phyloP scores from a whole-genome alignment of 805 yeast species.

The Candida yuanshanica region DNA sequence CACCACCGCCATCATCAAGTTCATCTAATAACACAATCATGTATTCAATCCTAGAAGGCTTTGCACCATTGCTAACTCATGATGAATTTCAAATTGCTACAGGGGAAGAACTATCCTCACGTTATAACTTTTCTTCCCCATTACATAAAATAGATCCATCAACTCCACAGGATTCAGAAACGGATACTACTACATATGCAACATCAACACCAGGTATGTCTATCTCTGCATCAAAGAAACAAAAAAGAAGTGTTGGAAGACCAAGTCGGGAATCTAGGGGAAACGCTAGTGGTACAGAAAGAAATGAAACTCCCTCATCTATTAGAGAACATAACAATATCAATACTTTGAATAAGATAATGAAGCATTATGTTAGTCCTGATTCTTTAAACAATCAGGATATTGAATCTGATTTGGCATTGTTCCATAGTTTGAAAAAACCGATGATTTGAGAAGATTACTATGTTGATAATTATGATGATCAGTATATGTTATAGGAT shows the following conservation, averaged over 20 bases:
- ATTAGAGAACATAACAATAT: constrained; percentile 7
- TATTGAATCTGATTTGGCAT: constrained; percentile 24
- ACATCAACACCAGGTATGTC: neutral
- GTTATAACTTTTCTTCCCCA: constrained; percentile 1
- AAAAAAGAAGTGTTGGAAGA: neutral
- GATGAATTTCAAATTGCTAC: constrained; percentile 29
- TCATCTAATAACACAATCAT: neutral
- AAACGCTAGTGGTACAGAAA: neutral
- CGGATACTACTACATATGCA: neutral
- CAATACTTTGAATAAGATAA: constrained; percentile 18
- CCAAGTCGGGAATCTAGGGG: neutral
- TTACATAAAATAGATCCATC: neutral
- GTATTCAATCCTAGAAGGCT: constrained; percentile 23
- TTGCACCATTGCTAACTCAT: constrained; percentile 26
- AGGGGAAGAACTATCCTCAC: constrained; percentile 16
- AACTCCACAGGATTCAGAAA: neutral
- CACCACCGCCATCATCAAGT: neutral
- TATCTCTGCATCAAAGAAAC: neutral
- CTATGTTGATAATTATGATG: no score
- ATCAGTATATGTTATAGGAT: no score
- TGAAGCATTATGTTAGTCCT: constrained; percentile 26
- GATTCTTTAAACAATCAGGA: constrained; percentile 22
- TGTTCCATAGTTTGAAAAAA: constrained; percentile 4
- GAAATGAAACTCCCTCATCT: constrained; percentile 3
- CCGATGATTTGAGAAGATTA: no score